These are phyloP conservation scores for Aspergillus conjunctus DNA, from an alignment of 495 filamentous ascomycete genomes.

Conservation along the genomic window DNA sequence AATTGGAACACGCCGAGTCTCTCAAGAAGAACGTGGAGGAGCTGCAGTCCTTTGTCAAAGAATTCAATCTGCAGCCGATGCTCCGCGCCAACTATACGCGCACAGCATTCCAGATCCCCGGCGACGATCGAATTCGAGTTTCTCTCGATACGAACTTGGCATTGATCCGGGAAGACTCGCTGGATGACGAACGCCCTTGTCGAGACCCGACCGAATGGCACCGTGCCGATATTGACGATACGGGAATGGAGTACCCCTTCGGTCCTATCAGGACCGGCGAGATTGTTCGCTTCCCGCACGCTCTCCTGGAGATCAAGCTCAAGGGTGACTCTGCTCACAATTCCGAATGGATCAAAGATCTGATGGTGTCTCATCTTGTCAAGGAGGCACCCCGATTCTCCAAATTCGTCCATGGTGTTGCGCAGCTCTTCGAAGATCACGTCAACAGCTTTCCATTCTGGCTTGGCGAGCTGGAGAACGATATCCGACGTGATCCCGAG, in stretches of 20 bases:
- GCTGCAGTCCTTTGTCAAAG: constrained; percentile 78
- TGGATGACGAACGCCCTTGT: constrained; percentile 83
- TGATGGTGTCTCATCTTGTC: constrained; percentile 90
- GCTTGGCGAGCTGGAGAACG: constrained; percentile 84
- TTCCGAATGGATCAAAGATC: constrained; percentile 83
- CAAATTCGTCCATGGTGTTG: constrained; percentile 94
- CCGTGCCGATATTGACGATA: constrained; percentile 81
- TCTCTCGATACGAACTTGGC: constrained; percentile 91
- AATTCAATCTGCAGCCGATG: constrained; percentile 77
- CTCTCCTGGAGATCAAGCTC: constrained; percentile 89
- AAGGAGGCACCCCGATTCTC: constrained; percentile 88
- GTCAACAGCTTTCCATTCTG: constrained; percentile 97
- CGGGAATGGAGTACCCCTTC: constrained; percentile 84
- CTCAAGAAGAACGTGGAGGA: constrained; percentile 73
- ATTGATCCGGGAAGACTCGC: constrained; percentile 86
- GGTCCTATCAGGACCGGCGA: constrained; percentile 82
- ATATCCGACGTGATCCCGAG: constrained; percentile 91
- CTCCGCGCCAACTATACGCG: constrained; percentile 91
- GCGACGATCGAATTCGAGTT: constrained; percentile 86
- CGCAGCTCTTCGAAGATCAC: constrained; percentile 88
- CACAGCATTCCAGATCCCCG: constrained; percentile 94
- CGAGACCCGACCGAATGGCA: constrained; percentile 90
- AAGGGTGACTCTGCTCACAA: constrained; percentile 68
- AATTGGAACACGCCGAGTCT: constrained; percentile 54
- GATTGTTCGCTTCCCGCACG: constrained; percentile 87